phyloP scores from a whole-genome alignment of 176 grass and related monocot species.

The Eleusine coracana region DNA sequence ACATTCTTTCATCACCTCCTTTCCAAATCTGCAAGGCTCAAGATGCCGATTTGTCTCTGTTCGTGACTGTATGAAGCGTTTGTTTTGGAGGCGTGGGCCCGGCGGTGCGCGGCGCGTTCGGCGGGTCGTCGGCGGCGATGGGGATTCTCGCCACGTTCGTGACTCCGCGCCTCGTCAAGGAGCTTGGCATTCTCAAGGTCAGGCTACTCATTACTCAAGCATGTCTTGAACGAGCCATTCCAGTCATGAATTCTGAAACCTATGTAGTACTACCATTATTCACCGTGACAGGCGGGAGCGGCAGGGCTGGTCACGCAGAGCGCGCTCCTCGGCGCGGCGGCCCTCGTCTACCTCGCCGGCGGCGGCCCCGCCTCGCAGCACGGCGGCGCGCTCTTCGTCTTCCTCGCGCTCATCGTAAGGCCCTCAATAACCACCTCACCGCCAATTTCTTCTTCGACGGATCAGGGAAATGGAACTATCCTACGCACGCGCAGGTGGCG shows the following conservation, averaged over 20 bases:
- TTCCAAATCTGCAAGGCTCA: too few species aligned
- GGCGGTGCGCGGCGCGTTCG: conserved; percentile 48
- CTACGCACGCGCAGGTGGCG: conserved; percentile 55
- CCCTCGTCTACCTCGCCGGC: conserved; percentile 38
- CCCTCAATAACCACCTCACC: too few species aligned
- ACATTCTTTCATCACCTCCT: too few species aligned
- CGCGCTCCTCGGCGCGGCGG: conserved; percentile 42
- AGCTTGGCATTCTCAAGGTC: conserved; percentile 58
- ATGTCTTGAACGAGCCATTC: too few species aligned
- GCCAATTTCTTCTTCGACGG: too few species aligned
- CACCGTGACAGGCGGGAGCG: conserved; percentile 46
- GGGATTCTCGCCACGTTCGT: conserved; percentile 60
- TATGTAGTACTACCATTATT: too few species aligned
- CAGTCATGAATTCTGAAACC: too few species aligned
- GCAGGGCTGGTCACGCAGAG: conserved; percentile 57
- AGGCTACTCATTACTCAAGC: too few species aligned
- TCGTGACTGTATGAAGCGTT: too few species aligned
- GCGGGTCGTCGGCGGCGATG: conserved; percentile 51
- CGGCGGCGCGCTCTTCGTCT: conserved; percentile 35
- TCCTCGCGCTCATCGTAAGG: conserved; percentile 55
- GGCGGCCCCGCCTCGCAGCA: conserved; percentile 30
- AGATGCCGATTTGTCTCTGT: too few species aligned
- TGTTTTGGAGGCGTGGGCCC: too few species aligned
- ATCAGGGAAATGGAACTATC: too few species aligned
- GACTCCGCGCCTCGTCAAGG: conserved; percentile 45